Base-by-base conservation (phyloP, 2,329 filamentous ascomycete species). In the Fusarium gaditjirri region DNA sequence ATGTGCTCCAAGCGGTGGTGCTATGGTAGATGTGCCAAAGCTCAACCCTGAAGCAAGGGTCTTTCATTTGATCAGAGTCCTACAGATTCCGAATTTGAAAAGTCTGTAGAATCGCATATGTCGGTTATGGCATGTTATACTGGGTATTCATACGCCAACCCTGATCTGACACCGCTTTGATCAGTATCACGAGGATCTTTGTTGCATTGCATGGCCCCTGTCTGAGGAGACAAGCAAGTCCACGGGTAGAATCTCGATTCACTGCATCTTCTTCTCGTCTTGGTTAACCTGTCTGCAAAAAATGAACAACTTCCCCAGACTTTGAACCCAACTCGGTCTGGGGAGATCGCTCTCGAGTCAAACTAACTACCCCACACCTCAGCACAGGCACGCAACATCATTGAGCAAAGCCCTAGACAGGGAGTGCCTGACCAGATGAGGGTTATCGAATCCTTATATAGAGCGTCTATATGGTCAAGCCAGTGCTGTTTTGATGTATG, bases 341-440 rank as follows among this genome's bases (percentile, higher is more conserved):
- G 65, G 60, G 65, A 68, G 65, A 68, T 68, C 43, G 50, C 38
- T 63, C 52, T 43, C 53, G 41, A 63, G 35, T 54, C 44, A 19
- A 62, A 62, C 49, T 63, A 57, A 42, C 44, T 68, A 65, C 70
- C 72, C 75, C 75, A 74, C 73, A 74, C 49, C 59, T 57, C 46
- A 54, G 56, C 66, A 69, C 65, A 57, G 57, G 50, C 35, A 68
- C 64, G 38, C 64, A 8, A 68, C 57, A 66, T 60, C 49, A 68
- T 49, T 35, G n/a, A 57, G 38, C 23, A 29, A 16, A n/a, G 49
- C 6, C 33, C 33, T 7, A 14, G 50, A 53, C 65, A 68, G 64
- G 50, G 57, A 46, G 53, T 63, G 43, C 44, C 31, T 47, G 36
- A 27, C 38, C 7, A 52, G 12, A 38, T 50, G 44, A 52, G 44